Conservation (phyloP, 805 yeast species). For the Lipomyces starkeyi region DNA sequence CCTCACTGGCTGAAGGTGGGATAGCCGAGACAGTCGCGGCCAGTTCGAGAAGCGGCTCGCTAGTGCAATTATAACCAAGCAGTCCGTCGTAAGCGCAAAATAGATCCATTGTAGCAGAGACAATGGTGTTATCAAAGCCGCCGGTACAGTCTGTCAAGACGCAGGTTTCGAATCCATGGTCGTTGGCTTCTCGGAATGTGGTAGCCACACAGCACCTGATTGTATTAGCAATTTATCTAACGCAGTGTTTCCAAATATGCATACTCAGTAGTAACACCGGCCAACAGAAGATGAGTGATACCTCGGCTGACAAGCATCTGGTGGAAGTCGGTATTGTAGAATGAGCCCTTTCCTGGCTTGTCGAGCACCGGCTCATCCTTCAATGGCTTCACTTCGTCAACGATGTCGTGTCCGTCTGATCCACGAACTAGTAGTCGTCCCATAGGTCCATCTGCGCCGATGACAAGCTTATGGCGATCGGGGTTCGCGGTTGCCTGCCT, state of each 20-base stretch:
- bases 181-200: conserved; percentile 47
- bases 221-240: not conserved
- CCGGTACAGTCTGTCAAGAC: conserved; percentile 42
- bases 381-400: conserved; percentile 45
- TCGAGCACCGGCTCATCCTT: conserved; percentile 44
- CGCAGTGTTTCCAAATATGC: not conserved
- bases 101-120: conserved; percentile 32
- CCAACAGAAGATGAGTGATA: conserved; percentile 43
- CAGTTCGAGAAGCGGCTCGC: conserved; percentile 34
- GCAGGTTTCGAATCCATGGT: conserved; percentile 46
- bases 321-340: conserved; percentile 46
- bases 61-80: conserved; percentile 39
- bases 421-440: conserved; percentile 46
- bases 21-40: conserved; percentile 27
- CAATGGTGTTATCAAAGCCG: conserved; percentile 40
- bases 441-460: conserved; percentile 47
- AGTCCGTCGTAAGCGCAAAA: conserved; percentile 42
- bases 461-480: conserved; percentile 38
- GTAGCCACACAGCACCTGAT: conserved; percentile 46
- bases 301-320: conserved; percentile 44
- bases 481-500: conserved; percentile 41
- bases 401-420: conserved; percentile 46
- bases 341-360: conserved; percentile 49
- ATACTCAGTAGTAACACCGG: conserved; percentile 47
- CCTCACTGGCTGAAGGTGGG: conserved; percentile 6